A percentile compares a stretch with the other conserved stretches of the same genome.
Evolutionary conservation across 148 eudicot genomes (phyloP).

Genomic region (Vaccinium vitisidaea): DNA sequence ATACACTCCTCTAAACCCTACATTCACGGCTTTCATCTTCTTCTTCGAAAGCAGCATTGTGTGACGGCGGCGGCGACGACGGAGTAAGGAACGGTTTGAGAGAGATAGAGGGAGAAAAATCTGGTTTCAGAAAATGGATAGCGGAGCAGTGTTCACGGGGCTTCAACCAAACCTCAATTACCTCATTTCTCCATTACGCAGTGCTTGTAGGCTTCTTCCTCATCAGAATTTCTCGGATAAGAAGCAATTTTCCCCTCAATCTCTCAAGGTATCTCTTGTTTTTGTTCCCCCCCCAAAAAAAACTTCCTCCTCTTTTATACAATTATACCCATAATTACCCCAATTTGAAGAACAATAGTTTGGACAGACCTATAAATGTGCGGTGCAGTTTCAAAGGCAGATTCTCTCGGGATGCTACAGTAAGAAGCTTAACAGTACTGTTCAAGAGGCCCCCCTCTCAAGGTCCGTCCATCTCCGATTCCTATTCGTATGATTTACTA

Average conservation of each 20-base stretch:
- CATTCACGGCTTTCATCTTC: background rate
- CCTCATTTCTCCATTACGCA: constrained; percentile 18
- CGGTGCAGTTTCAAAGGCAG: constrained; percentile 29
- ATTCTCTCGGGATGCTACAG: background rate
- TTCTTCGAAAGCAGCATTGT: background rate
- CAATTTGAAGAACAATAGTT: background rate
- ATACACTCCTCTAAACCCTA: too few relatives aligned
- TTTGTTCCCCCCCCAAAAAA: too few relatives aligned
- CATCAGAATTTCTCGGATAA: constrained; percentile 18
- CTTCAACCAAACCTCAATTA: constrained; percentile 2
- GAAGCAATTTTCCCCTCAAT: constrained; percentile 13
- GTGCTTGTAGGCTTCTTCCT: background rate
- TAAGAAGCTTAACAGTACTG: background rate
- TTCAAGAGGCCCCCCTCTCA: background rate
- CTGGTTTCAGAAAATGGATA: constrained; percentile 23
- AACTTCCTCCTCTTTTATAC: background rate
- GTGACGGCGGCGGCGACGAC: background rate
- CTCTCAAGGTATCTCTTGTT: constrained; percentile 33
- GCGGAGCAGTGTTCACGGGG: constrained; percentile 22
- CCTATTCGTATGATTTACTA: background rate
- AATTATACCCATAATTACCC: background rate
- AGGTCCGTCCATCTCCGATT: constrained; percentile 31
- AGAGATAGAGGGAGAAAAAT: background rate
- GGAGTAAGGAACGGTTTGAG: background rate
- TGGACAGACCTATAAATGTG: background rate